Conservation (phyloP, 768 basidiomycete species). For the Epithele typhae region DNA sequence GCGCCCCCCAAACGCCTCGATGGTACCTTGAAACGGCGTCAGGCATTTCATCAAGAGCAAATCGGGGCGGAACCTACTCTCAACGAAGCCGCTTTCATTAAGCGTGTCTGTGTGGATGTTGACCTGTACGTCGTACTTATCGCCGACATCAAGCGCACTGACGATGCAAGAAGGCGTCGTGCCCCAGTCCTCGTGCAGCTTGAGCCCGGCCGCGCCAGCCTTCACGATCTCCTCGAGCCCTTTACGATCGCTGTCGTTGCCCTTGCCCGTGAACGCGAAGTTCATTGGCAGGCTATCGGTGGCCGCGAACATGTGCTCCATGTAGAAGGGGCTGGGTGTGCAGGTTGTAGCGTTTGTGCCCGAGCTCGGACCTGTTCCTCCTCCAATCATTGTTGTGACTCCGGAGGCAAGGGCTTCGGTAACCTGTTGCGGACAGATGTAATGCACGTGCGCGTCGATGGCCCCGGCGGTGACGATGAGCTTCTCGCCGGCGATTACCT, state of each 20-base stretch:
- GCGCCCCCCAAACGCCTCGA: conserved; percentile 81
- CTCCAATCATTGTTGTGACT: conserved; percentile 92
- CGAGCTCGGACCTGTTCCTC: conserved; percentile 91
- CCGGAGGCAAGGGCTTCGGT: conserved; percentile 79
- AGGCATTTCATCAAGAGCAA: background rate
- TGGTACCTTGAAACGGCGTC: conserved; percentile 56
- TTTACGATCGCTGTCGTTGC: conserved; percentile 77
- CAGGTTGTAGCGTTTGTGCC: conserved; percentile 94
- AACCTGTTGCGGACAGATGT: conserved; percentile 92
- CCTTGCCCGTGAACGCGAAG: conserved; percentile 94
- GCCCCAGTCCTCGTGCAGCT: conserved; percentile 98
- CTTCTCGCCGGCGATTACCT: conserved; percentile 94
- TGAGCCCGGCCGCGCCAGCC: conserved; percentile 86
- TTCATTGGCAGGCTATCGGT: conserved; percentile 90
- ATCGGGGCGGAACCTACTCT: conserved; percentile 52
- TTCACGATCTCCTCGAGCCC: conserved; percentile 77
- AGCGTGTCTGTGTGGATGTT: conserved; percentile 97
- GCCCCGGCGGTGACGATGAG: conserved; percentile 92
- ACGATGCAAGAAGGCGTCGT: conserved; percentile 79
- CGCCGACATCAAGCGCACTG: conserved; percentile 74
- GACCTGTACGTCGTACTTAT: conserved; percentile 93
- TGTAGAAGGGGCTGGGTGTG: conserved; percentile 86
- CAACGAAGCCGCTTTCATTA: conserved; percentile 96
- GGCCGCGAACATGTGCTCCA: conserved; percentile 86
- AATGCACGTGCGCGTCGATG: conserved; percentile 90